Evolutionary conservation across 192 early-diverging fungal genomes (phyloP).

Genomic region (Mortierella hygrophila): DNA sequence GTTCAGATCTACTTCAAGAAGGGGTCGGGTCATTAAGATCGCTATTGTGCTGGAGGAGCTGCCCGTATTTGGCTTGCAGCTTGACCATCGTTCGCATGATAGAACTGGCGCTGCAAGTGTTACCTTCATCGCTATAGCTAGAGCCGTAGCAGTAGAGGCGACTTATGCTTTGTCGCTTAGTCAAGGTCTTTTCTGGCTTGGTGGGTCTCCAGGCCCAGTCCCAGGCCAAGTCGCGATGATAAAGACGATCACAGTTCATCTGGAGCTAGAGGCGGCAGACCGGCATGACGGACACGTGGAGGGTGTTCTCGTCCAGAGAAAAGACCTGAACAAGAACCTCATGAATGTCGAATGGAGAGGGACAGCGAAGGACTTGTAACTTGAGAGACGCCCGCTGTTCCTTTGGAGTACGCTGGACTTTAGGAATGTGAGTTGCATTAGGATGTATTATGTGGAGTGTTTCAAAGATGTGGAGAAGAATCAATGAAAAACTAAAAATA

Average conservation of each 20-base stretch:
- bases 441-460: neutral
- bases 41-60: neutral
- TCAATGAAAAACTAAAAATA: neutral
- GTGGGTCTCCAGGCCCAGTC: neutral
- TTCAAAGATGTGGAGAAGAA: neutral
- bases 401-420: neutral
- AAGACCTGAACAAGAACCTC: neutral
- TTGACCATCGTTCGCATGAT: neutral
- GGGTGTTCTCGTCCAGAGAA: slow-evolving; percentile 3
- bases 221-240: neutral
- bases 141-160: neutral
- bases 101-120: neutral
- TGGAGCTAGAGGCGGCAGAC: neutral
- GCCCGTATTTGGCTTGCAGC: neutral
- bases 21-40: neutral
- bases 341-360: neutral
- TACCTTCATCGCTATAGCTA: neutral
- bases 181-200: neutral
- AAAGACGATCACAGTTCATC: neutral
- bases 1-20: neutral
- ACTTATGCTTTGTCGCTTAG: neutral
- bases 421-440: neutral
- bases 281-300: neutral
- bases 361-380: neutral
- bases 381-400: neutral